Percentiles rank a stretch among this genome's conserved stretches.
Evolutionary conservation across 1,284 basidiomycete genomes (phyloP).

Genomic region (Naganishia sp.): DNA sequence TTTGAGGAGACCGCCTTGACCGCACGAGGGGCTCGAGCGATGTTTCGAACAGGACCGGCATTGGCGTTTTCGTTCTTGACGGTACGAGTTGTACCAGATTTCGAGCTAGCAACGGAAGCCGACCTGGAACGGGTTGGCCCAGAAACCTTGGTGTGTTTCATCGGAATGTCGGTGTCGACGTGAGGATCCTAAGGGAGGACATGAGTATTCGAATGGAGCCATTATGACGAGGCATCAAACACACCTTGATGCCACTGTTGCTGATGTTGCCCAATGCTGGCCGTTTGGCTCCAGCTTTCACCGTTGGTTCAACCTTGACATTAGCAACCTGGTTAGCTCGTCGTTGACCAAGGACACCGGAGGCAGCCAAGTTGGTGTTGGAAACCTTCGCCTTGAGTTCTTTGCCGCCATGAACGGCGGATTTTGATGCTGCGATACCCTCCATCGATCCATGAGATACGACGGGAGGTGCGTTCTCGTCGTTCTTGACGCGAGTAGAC

Average conservation of each 20-base stretch:
- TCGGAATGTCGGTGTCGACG: constrained; percentile 43
- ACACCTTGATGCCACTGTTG: constrained; percentile 32
- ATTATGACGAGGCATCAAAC: constrained; percentile 33
- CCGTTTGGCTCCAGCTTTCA: constrained; percentile 31
- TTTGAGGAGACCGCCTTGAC: constrained; percentile 19
- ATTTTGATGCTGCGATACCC: constrained; percentile 35
- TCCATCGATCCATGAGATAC: constrained; percentile 40
- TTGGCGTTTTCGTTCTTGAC: constrained; percentile 15
- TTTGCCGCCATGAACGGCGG: constrained; percentile 19
- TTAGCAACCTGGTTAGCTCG: constrained; percentile 11
- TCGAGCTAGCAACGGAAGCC: constrained; percentile 20
- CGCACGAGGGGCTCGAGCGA: constrained; percentile 14
- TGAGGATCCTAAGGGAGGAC: constrained; percentile 39
- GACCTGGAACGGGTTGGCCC: constrained; percentile 27
- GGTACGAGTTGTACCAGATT: constrained; percentile 21
- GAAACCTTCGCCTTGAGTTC: constrained; percentile 24
- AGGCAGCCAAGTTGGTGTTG: constrained; percentile 23
- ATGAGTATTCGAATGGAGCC: constrained; percentile 4
- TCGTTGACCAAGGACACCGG: constrained; percentile 12
- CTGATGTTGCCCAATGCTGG: constrained; percentile 34
- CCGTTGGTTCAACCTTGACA: constrained; percentile 17
- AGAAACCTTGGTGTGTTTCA: constrained; percentile 44
- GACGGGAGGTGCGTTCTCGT: constrained; percentile 50
- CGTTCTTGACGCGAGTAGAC: constrained; percentile 32
- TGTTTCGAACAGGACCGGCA: constrained; percentile 18